A percentile compares a stretch with the other conserved stretches of the same genome.
Conservation (phyloP, 2,329 filamentous ascomycete genomes). For the Diaporthe sp. region DNA sequence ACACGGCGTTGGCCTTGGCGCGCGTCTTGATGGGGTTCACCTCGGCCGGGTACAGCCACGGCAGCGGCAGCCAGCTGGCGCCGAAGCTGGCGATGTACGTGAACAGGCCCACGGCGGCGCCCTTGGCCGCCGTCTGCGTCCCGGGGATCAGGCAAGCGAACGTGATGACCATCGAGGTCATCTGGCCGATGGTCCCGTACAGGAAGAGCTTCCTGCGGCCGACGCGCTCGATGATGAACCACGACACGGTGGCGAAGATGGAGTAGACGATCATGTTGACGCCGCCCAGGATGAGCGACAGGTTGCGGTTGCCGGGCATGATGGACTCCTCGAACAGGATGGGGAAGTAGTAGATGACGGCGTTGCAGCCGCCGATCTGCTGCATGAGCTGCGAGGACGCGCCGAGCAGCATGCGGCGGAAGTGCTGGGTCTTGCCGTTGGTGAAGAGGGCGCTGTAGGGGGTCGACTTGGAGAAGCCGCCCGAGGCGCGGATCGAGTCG, state of each 20-base stretch:
- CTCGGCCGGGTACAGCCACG: slow-evolving; percentile 73
- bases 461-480: slow-evolving; percentile 58
- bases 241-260: slow-evolving; percentile 69
- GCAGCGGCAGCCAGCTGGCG: slow-evolving; percentile 66
- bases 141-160: slow-evolving; percentile 52
- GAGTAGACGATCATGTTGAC: slow-evolving; percentile 71
- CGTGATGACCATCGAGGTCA: slow-evolving; percentile 69
- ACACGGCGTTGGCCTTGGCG: slow-evolving; percentile 73
- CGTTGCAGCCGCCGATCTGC: slow-evolving; percentile 70
- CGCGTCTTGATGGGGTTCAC: slow-evolving; percentile 71
- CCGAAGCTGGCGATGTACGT: slow-evolving; percentile 48
- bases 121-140: slow-evolving; percentile 47
- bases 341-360: slow-evolving; percentile 73
- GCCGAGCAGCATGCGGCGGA: slow-evolving; percentile 73
- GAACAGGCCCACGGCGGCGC: slow-evolving; percentile 66
- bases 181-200: slow-evolving; percentile 72
- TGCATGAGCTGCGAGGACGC: slow-evolving; percentile 72
- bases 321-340: slow-evolving; percentile 65
- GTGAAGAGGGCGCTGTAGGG: slow-evolving; percentile 69
- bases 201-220: slow-evolving; percentile 74
- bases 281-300: slow-evolving; percentile 66
- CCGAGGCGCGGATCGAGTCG: slow-evolving; percentile 71
- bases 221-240: slow-evolving; percentile 61
- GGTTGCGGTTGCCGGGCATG: slow-evolving; percentile 54
- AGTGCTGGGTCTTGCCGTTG: slow-evolving; percentile 74